Evolutionary conservation across 768 basidiomycete species (phyloP).

Genomic region (Strobilomyces confusus): DNA sequence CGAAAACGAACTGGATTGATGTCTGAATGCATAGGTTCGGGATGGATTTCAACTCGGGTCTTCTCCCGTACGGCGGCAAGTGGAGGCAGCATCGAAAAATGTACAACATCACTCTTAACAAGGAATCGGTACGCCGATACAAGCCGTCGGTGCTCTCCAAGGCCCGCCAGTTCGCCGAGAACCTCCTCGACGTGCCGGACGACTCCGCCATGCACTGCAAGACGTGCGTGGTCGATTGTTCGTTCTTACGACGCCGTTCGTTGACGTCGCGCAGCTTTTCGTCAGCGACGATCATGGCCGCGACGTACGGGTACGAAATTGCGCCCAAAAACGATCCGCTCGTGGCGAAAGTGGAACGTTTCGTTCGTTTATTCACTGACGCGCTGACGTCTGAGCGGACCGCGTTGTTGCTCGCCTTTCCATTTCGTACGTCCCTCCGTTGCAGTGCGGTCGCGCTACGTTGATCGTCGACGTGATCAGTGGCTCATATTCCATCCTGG

Average conservation of each 20-base stretch:
- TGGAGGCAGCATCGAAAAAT: conserved; percentile 32
- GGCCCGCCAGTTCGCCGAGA: conserved; percentile 20
- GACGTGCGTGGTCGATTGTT: conserved; percentile 19
- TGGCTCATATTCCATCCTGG: conserved; percentile 31
- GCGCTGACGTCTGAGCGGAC: conserved; percentile 22
- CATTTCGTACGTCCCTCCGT: conserved; percentile 20
- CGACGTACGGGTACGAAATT: conserved; percentile 26
- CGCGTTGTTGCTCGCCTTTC: conserved; percentile 20
- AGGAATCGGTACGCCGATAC: conserved; percentile 10
- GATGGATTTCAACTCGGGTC: conserved; percentile 27
- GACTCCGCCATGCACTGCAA: conserved; percentile 14
- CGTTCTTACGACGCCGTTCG: background rate
- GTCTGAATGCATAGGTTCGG: conserved; percentile 19
- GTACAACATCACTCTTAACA: conserved; percentile 19
- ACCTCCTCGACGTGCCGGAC: conserved; percentile 19
- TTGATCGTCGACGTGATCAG: conserved; percentile 4
- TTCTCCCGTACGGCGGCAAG: conserved; percentile 27
- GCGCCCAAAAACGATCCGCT: conserved; percentile 24
- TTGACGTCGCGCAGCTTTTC: conserved; percentile 17
- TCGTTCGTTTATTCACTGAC: conserved; percentile 6
- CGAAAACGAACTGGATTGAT: background rate
- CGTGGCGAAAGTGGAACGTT: conserved; percentile 17
- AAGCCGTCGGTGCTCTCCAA: conserved; percentile 14
- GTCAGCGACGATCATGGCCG: conserved; percentile 21
- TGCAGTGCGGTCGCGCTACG: background rate